phyloP scores from a whole-genome alignment of 306 rosid genomes.

The Canavalia gladiata region DNA sequence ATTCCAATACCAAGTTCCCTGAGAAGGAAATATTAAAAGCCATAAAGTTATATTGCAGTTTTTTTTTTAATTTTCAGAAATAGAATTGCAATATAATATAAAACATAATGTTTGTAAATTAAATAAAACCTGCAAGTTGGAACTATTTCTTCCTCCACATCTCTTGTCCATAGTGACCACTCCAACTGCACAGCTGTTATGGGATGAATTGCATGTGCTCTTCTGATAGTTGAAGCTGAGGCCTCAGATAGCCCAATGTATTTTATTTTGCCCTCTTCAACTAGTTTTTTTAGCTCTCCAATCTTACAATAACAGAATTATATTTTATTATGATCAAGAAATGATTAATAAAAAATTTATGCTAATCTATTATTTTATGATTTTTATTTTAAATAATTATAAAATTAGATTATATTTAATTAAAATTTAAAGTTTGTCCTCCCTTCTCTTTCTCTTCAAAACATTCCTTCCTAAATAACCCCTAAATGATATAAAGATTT shows the following conservation, averaged over 20 bases:
- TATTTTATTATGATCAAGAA: too few species aligned
- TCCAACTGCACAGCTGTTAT: conserved; percentile 28
- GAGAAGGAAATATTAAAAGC: conserved; percentile 9
- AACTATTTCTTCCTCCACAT: background rate
- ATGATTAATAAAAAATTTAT: too few species aligned
- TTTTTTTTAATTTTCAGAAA: background rate
- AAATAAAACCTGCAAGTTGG: conserved; percentile 49
- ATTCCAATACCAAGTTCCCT: conserved; percentile 77
- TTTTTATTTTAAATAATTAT: too few species aligned
- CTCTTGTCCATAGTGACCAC: conserved; percentile 32
- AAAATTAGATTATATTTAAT: too few species aligned
- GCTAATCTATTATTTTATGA: too few species aligned
- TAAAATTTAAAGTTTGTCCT: too few species aligned
- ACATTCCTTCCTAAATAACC: too few species aligned
- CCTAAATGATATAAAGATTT: too few species aligned
- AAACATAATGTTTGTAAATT: background rate
- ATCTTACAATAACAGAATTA: conserved; percentile 44
- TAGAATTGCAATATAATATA: background rate
- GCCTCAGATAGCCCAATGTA: conserved; percentile 86
- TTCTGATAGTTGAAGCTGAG: conserved; percentile 56
- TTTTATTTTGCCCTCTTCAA: conserved; percentile 38
- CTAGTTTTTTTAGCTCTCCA: conserved; percentile 31
- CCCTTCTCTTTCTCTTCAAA: too few species aligned
- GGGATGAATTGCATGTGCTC: conserved; percentile 40
- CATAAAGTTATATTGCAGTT: too few species aligned